Base-by-base conservation (phyloP, 2,329 filamentous ascomycete species). In the Fusarium sp. region DNA sequence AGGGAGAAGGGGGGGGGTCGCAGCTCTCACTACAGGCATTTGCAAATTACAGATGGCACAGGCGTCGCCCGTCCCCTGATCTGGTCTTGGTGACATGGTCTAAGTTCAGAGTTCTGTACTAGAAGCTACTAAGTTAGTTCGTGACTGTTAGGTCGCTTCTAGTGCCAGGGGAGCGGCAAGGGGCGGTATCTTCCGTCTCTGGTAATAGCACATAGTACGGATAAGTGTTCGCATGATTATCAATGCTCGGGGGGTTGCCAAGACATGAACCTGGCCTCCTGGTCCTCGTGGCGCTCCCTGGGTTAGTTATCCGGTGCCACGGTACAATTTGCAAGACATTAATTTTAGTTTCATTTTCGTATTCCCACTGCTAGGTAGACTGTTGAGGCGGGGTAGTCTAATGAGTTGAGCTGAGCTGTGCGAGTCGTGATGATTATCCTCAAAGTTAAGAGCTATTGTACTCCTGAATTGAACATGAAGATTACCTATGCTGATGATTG, bases 341-440 rank as follows among this genome's bases (percentile, higher is more conserved):
- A 53, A 38, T 46, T 32, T 65, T 45, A 46, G 62, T 46, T 41
- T 65, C 52, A 46, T 47, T 43, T 53, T 32, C 27, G 38, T 29
- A 43, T 20, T 29, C 16, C 18, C 18, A n/a, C 24, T 25, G 7
- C 29, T 34, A 27, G 20, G n/a, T 25, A 13, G 7, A 27, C 24
- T 65, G 54, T 66, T 65, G 48, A 61, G 55, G 63, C 55, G 55
- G 62, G 55, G 62, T 66, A 49, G 34, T 38, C 34, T 38, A n/a
- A 38, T 38, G 34, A n/a, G 18, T 44, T 53, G 43, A 49, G 41
- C 29, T 49, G n/a, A 49, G 41, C 29, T 49, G n/a, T 43, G 15
- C 18, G 16, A 58, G 32, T 38, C 11, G 63, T 25, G 24, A 40
- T 12, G 34, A n/a, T n/a, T n/a, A 46, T 18, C 30, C 29, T 38